Evolutionary conservation across 75 land plant genomes (phyloP).

Genomic region (Gnetum montanum): DNA sequence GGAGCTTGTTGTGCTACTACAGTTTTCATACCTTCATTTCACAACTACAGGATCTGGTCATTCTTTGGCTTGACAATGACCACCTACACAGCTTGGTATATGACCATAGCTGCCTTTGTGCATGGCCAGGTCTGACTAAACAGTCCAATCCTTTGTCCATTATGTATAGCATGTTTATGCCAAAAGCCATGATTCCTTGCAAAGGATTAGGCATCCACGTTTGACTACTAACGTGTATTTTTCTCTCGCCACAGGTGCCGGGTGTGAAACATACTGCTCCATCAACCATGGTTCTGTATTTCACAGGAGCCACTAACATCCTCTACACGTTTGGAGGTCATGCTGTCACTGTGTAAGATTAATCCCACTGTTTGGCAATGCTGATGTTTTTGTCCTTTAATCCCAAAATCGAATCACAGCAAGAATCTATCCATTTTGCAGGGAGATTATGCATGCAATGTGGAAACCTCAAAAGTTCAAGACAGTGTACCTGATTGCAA

Average conservation of each 20-base stretch:
- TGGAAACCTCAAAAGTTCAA: constrained; percentile 72
- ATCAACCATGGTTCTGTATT: constrained; percentile 61
- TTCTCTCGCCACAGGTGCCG: too few relatives aligned
- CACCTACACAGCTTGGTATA: constrained; percentile 76
- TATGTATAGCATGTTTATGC: too few relatives aligned
- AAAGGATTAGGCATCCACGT: too few relatives aligned
- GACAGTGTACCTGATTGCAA: constrained; percentile 49
- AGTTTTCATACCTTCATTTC: constrained; percentile 40
- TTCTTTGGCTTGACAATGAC: constrained; percentile 41
- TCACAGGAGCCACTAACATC: constrained; percentile 94
- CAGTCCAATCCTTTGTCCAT: neutral
- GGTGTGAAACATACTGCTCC: constrained; percentile 72
- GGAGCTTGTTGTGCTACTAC: constrained; percentile 41
- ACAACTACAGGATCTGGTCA: constrained; percentile 45
- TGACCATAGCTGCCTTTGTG: constrained; percentile 67
- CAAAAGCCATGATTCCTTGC: too few relatives aligned
- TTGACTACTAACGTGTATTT: too few relatives aligned
- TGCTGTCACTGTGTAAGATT: constrained; percentile 93
- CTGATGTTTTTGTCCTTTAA: neutral
- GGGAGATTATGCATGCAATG: constrained; percentile 77
- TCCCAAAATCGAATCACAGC: neutral
- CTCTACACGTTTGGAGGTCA: constrained; percentile 96
- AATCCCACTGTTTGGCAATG: neutral
- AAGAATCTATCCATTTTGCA: too few relatives aligned
- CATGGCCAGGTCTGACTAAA: constrained; percentile 68